Evolutionary conservation across 2,329 filamentous ascomycete species (phyloP), one percentile per base, ranked within the genome.

Genomic region (Westerdykella ornata): DNA sequence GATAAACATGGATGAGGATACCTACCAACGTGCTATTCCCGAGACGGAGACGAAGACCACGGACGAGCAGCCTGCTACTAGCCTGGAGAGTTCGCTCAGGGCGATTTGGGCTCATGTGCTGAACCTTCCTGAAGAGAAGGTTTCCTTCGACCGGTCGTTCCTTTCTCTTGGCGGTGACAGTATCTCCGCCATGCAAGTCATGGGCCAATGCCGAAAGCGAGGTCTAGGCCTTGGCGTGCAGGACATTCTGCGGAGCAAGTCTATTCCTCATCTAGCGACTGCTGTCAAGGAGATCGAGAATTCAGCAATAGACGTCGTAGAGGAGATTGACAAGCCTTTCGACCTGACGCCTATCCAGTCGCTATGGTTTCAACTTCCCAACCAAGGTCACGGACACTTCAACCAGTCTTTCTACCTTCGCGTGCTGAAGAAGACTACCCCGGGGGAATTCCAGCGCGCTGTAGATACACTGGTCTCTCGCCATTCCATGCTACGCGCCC

Each of bases 111-210:
- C 59, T 16, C 56, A 57, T 39, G 59, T 62, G 11, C 37, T 63
- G 22, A 62, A 62, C 37, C 39, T 62, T 15, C 48, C 55, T 1
- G 47, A 50, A 12, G 28, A 48, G 13, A 51, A 58, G 43, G 51
- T 63, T 28, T 29, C 53, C 5, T 44, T 61, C 12, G 53, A 61
- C 30, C 52, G 56, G 9, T 46, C 60, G 1, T 74, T 74, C 45
- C 48, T 74, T 3, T 67, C 62, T 9, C 48, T 73, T 2, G 71
- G 71, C 26, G 72, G 72, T 38, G 72, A 74, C 42, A 73, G 70
- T 0, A 73, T 74, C 41, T 71, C 71, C 31, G 71, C 72, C 0
- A 74, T 75, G 67, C 71, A 71, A 36, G 71, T 72, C 30, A 65
- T 72, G 43, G 68, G 68, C 2, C 61, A 70, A 28, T 73, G 68